Percentiles rank a stretch among this genome's conserved stretches.
Evolutionary conservation across 306 rosid species (phyloP).

Genomic region (Alnus rubra): DNA sequence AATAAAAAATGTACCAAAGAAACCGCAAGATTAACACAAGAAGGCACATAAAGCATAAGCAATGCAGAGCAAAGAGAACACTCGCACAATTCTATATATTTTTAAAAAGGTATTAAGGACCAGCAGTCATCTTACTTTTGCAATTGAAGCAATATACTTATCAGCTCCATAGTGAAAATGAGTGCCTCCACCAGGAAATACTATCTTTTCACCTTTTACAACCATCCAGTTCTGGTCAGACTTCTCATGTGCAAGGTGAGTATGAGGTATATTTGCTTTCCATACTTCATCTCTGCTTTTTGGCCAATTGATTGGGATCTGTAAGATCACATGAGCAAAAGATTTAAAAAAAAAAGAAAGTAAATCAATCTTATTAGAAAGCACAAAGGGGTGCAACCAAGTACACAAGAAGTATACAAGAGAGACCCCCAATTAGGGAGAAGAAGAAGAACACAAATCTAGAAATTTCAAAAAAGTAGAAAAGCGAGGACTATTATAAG

Average conservation of each 20-base stretch:
- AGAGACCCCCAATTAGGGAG: too few species aligned
- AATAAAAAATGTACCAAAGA: conserved; percentile 15
- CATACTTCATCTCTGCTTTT: conserved; percentile 96
- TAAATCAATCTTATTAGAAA: too few species aligned
- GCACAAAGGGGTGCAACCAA: too few species aligned
- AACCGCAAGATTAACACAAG: conserved; percentile 15
- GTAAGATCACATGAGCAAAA: conserved; percentile 18
- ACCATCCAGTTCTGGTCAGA: conserved; percentile 98
- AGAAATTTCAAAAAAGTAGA: too few species aligned
- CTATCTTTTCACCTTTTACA: conserved; percentile 82
- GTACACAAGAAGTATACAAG: too few species aligned
- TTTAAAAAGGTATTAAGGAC: conserved; percentile 18
- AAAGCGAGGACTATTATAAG: too few species aligned
- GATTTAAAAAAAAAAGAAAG: too few species aligned
- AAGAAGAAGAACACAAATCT: too few species aligned
- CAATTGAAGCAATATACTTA: conserved; percentile 90
- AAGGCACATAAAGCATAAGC: conserved; percentile 10
- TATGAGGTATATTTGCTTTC: conserved; percentile 95
- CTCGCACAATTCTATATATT: conserved; percentile 7
- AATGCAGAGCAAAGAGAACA: not conserved
- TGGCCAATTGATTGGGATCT: conserved; percentile 96
- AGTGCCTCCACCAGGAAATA: conserved; percentile 96
- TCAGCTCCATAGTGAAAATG: conserved; percentile 98
- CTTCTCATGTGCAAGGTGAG: conserved; percentile 97
- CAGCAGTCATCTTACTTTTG: conserved; percentile 66